These are phyloP conservation scores for Piper longum DNA, from an alignment of 164 flowering plant genomes.

Conservation along the genomic window DNA sequence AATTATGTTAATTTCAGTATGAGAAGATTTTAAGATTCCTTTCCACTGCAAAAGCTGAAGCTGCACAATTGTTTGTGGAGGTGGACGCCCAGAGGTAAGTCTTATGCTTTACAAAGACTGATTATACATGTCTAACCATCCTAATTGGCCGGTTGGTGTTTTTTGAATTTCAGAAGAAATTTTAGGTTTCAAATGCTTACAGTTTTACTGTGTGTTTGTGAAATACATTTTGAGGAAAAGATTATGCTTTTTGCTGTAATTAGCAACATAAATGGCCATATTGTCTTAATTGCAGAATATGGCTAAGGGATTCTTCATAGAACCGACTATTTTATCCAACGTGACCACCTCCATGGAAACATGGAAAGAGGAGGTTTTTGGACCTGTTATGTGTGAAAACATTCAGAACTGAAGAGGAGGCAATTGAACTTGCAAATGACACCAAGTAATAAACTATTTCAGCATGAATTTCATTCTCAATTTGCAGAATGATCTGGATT, in stretches of 20 bases:
- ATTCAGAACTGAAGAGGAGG: slow-evolving; percentile 83
- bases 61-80: slow-evolving; percentile 87
- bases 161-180: too few relatives aligned
- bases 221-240: background rate
- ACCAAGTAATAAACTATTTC: slow-evolving; percentile 30
- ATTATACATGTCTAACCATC: background rate
- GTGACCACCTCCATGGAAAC: slow-evolving; percentile 88
- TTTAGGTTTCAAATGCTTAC: too few relatives aligned
- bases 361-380: slow-evolving; percentile 98
- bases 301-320: slow-evolving; percentile 66
- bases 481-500: background rate
- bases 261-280: background rate
- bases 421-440: slow-evolving; percentile 85
- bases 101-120: background rate
- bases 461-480: too few relatives aligned
- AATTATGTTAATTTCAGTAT: slow-evolving; percentile 37
- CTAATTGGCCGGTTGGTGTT: too few relatives aligned
- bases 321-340: slow-evolving; percentile 76
- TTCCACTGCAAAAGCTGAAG: slow-evolving; percentile 82
- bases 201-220: too few relatives aligned
- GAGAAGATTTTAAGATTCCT: slow-evolving; percentile 68
- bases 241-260: too few relatives aligned
- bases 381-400: slow-evolving; percentile 90
- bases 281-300: slow-evolving; percentile 44
- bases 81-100: slow-evolving; percentile 66